phyloP scores from a whole-genome alignment of 208 protist genomes.

The Leishmania mexicana region DNA sequence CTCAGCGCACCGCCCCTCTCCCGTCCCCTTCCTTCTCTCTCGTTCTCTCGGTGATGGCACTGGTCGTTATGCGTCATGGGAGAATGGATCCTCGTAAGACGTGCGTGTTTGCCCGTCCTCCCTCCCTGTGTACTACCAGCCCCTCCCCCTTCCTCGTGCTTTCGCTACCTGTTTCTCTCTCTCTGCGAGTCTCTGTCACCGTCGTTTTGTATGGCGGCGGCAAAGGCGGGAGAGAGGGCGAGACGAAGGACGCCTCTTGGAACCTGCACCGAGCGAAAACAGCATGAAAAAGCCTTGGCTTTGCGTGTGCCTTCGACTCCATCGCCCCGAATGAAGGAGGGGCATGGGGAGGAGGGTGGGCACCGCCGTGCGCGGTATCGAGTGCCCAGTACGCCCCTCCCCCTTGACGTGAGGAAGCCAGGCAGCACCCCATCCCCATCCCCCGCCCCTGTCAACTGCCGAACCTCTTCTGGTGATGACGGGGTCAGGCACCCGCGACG shows the following conservation, averaged over 20 bases:
- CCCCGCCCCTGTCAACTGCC: background rate
- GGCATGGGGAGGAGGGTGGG: background rate
- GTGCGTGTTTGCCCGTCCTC: background rate
- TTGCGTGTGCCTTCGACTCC: background rate
- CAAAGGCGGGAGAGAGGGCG: background rate
- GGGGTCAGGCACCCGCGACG: background rate
- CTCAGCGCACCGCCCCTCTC: background rate
- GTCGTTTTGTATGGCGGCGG: no score
- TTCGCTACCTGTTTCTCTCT: background rate
- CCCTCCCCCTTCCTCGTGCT: background rate
- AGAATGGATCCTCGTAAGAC: background rate
- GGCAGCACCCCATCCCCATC: background rate
- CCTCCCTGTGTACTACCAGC: background rate
- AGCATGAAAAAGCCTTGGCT: background rate
- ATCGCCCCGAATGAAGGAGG: background rate
- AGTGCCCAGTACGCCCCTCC: background rate
- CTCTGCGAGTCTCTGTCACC: no score
- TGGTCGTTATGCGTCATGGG: background rate
- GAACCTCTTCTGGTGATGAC: background rate
- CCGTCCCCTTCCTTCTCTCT: background rate
- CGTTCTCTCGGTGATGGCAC: background rate
- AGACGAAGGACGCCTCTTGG: background rate
- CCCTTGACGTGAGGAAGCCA: background rate
- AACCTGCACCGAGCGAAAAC: no score
- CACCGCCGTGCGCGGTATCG: background rate